phyloP scores from a whole-genome alignment of 2,329 filamentous ascomycete genomes.

The Parafenestella ontariensis region DNA sequence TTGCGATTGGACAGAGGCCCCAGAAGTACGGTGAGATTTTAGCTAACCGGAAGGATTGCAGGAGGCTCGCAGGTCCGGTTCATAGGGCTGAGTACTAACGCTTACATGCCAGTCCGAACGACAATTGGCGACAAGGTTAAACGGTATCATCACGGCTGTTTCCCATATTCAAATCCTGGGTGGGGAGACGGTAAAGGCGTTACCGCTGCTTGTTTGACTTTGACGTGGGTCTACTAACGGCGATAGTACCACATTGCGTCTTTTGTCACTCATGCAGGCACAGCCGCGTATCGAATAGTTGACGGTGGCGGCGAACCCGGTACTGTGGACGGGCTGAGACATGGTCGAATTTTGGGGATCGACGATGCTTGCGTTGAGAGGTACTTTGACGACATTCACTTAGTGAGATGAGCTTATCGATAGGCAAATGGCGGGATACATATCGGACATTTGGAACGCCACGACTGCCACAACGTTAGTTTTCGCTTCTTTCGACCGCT shows the following conservation, averaged over 20 bases:
- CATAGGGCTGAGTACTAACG: conserved; percentile 35
- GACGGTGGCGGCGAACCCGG: conserved; percentile 9
- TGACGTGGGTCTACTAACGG: conserved; percentile 10
- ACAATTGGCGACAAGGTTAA: background rate
- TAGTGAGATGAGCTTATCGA: background rate
- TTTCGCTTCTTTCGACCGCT: background rate
- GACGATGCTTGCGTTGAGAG: background rate
- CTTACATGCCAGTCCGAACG: conserved; percentile 14
- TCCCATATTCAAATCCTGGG: conserved; percentile 2
- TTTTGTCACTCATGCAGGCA: conserved; percentile 14
- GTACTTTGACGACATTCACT: too few relatives aligned
- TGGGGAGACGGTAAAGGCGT: conserved; percentile 12
- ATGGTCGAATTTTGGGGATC: conserved; percentile 9
- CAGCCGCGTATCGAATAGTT: background rate
- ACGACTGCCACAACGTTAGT: background rate
- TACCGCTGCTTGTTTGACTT: conserved; percentile 20
- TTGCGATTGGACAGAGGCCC: conserved; percentile 17
- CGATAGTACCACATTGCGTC: background rate
- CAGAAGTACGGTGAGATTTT: conserved; percentile 37
- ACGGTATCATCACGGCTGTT: background rate
- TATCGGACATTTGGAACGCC: background rate
- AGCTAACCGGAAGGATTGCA: conserved; percentile 19
- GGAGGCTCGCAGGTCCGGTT: conserved; percentile 12
- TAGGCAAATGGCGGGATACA: background rate
- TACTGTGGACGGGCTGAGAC: conserved; percentile 23